A percentile compares a stretch with the other conserved stretches of the same genome.
Conservation (phyloP, 2,329 filamentous ascomycete genomes). For the Bipolaris zeicola region DNA sequence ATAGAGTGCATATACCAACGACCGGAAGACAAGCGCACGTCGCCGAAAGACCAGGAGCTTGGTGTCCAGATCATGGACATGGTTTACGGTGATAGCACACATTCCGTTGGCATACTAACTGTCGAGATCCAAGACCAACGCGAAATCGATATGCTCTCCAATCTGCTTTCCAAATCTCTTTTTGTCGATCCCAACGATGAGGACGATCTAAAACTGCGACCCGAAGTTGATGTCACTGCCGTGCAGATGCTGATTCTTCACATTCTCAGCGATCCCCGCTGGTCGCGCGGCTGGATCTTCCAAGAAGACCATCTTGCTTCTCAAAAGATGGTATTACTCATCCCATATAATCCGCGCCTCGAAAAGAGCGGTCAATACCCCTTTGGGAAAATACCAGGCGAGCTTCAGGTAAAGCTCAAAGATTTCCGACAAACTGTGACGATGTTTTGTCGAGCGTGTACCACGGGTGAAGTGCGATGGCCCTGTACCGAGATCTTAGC, state of each 20-base stretch:
- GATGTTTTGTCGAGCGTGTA: slow-evolving; percentile 21
- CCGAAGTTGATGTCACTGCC: neutral
- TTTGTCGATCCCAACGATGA: slow-evolving; percentile 7
- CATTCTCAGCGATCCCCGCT: slow-evolving; percentile 24
- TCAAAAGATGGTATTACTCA: slow-evolving; percentile 18
- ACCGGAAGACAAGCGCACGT: slow-evolving; percentile 5
- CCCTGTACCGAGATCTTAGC: slow-evolving; percentile 16
- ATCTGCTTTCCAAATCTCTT: slow-evolving; percentile 7
- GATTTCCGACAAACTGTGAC: slow-evolving; percentile 22
- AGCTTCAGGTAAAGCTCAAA: slow-evolving; percentile 19
- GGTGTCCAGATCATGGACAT: slow-evolving; percentile 30
- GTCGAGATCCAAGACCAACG: slow-evolving; percentile 11
- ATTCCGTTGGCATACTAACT: slow-evolving; percentile 22
- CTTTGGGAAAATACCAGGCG: slow-evolving; percentile 17
- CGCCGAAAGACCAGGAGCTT: slow-evolving; percentile 7
- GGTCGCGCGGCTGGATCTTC: slow-evolving; percentile 32
- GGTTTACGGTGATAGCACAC: slow-evolving; percentile 19
- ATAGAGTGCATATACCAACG: slow-evolving; percentile 29
- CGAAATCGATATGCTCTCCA: slow-evolving; percentile 15
- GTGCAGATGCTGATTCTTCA: slow-evolving; percentile 19
- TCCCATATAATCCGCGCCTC: slow-evolving; percentile 12
- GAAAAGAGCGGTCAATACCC: neutral
- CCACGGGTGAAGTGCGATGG: slow-evolving; percentile 3
- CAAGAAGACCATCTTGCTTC: slow-evolving; percentile 31
- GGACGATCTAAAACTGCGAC: neutral